phyloP scores from a whole-genome alignment of 2,329 filamentous ascomycete species.

The Akanthomyces muscarius region DNA sequence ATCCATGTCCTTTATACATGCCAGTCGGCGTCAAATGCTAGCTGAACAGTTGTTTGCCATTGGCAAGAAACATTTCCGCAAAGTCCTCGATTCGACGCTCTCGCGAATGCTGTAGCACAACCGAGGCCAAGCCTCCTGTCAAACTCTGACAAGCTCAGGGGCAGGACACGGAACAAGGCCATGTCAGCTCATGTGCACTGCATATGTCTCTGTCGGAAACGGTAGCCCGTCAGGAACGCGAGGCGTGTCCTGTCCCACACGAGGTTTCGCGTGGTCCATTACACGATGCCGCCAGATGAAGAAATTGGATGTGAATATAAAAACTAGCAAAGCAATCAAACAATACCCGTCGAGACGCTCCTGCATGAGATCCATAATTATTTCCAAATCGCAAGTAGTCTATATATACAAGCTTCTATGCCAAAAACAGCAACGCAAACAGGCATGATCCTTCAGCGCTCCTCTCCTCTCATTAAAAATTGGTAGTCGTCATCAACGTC shows the following conservation, averaged over 20 bases:
- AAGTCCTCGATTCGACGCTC: neutral
- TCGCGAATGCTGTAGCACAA: constrained; percentile 11
- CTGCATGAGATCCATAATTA: neutral
- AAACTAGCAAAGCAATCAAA: constrained; percentile 3
- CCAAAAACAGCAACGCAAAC: neutral
- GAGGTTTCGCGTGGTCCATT: neutral
- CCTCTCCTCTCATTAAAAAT: constrained; percentile 10
- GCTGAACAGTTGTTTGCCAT: neutral
- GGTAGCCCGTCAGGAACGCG: neutral
- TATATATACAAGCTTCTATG: constrained; percentile 8
- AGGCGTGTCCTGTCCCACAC: neutral
- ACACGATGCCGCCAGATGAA: neutral
- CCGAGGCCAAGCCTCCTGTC: constrained; percentile 8
- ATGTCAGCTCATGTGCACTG: constrained; percentile 8
- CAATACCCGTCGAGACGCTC: neutral
- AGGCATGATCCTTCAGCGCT: neutral
- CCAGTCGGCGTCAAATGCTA: neutral
- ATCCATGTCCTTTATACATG: neutral
- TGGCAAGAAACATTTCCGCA: neutral
- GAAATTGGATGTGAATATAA: neutral
- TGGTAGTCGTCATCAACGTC: constrained; percentile 15
- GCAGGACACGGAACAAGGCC: neutral
- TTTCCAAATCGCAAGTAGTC: constrained; percentile 1
- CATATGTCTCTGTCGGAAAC: constrained; percentile 15
- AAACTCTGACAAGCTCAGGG: neutral